A percentile compares a stretch with the other conserved stretches of the same genome.
Evolutionary conservation across 768 basidiomycete species (phyloP).

Genomic region (Coprinellus aureogranulatus): DNA sequence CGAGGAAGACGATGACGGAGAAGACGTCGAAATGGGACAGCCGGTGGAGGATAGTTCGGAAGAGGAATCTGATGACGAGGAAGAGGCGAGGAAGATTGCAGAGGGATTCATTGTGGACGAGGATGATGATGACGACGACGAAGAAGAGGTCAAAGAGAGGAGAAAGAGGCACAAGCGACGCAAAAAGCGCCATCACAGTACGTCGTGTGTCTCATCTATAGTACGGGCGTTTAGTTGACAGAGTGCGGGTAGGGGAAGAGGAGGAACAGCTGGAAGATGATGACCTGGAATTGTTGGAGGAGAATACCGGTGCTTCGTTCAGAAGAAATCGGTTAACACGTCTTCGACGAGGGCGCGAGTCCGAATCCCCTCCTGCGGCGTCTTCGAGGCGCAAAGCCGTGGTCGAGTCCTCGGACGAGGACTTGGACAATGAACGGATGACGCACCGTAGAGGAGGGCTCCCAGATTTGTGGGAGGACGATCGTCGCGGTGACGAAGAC

Average conservation of each 20-base stretch:
- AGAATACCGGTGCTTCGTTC: slow-evolving; percentile 84
- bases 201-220: slow-evolving; percentile 19
- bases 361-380: slow-evolving; percentile 63
- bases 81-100: slow-evolving; percentile 73
- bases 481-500: slow-evolving; percentile 60
- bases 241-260: slow-evolving; percentile 40
- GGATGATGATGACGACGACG: slow-evolving; percentile 76
- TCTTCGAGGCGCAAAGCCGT: slow-evolving; percentile 58
- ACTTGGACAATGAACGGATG: slow-evolving; percentile 56
- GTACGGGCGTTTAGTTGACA: background rate
- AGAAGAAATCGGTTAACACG: slow-evolving; percentile 67
- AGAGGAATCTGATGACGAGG: slow-evolving; percentile 87
- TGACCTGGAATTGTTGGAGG: slow-evolving; percentile 83
- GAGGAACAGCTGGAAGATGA: slow-evolving; percentile 86
- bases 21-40: slow-evolving; percentile 52
- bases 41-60: slow-evolving; percentile 82
- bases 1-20: slow-evolving; percentile 56
- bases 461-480: slow-evolving; percentile 83
- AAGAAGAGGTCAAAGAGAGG: slow-evolving; percentile 55
- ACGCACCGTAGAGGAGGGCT: slow-evolving; percentile 62
- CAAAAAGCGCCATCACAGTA: slow-evolving; percentile 62
- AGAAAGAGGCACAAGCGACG: slow-evolving; percentile 63
- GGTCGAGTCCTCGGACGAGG: slow-evolving; percentile 76
- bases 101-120: slow-evolving; percentile 94
- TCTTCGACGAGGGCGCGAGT: slow-evolving; percentile 68